phyloP scores from a whole-genome alignment of 176 grass and related monocot genomes.

The Phragmites australis region DNA sequence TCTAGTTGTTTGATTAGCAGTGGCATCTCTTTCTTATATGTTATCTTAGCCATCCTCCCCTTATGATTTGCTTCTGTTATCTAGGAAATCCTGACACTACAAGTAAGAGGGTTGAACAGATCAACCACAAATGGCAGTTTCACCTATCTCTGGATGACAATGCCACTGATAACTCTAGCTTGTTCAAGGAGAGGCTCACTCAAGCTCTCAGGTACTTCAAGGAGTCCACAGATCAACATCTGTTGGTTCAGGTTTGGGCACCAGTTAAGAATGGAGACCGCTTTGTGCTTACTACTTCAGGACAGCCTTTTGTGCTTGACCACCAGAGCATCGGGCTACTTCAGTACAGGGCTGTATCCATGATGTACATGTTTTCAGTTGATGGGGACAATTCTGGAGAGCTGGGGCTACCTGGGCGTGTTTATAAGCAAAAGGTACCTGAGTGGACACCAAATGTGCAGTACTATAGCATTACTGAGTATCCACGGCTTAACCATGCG shows the following conservation, averaged over 20 bases:
- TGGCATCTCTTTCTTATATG: constrained; percentile 10
- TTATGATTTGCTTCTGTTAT: constrained; percentile 28
- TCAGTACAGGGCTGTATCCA: constrained; percentile 86
- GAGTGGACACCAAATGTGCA: constrained; percentile 99
- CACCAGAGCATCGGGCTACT: constrained; percentile 68
- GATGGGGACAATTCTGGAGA: constrained; percentile 70
- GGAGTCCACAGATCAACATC: constrained; percentile 85
- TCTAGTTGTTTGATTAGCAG: not conserved
- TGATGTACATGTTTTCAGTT: constrained; percentile 89
- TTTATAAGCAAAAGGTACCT: constrained; percentile 85
- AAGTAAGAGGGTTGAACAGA: constrained; percentile 48
- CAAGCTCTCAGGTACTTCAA: constrained; percentile 90
- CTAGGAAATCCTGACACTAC: constrained; percentile 53
- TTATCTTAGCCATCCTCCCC: not conserved
- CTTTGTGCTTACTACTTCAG: constrained; percentile 90
- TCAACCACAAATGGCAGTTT: constrained; percentile 52
- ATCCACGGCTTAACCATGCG: constrained; percentile 81
- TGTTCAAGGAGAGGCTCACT: constrained; percentile 81
- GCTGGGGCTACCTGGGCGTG: constrained; percentile 86
- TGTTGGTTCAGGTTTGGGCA: constrained; percentile 95
- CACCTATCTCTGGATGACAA: constrained; percentile 51
- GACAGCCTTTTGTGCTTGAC: constrained; percentile 89
- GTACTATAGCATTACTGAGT: constrained; percentile 86
- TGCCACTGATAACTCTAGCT: constrained; percentile 47
- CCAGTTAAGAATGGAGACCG: constrained; percentile 79